Evolutionary conservation across 495 filamentous ascomycete genomes (phyloP), one percentile per base, ranked within the genome.

Genomic region (Acidiella bohemica): DNA sequence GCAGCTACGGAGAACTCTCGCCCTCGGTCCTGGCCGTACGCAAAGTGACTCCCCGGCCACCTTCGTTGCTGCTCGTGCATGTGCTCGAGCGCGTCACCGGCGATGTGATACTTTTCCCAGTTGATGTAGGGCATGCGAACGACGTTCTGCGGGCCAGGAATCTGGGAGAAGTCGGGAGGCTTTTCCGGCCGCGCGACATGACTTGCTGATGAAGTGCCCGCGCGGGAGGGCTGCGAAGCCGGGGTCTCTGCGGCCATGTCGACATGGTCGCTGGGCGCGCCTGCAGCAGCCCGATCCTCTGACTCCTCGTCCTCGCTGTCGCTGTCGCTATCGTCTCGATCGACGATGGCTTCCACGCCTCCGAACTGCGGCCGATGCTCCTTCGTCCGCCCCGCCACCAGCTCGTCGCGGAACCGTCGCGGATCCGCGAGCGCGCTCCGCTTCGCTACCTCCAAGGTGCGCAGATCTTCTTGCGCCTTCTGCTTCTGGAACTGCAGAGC

Each of bases 31-130:
- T 11, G 53, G 44, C 5, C 57, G 46, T 17, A 64, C 55, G 50
- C 33, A 10, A 37, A 23, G 14, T 44, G 22, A 14, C 27, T 33
- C 13, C 36, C 32, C 0, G 85, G 85, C 27, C 80, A 66, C 35
- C 60, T 59, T 21, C 72, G 49, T 59, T 92, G 83, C 59, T 90
- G 80, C 40, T 73, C 69, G 61, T 94, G 86, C 49, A 93, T 66
- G 58, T 77, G 79, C 55, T 93, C 83, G 31, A 94, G 61, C 9
- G 79, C 67, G 41, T 81, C 78, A 19, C 84, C 85, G 1, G 85
- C 75, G 13, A 93, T 66, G 42, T 78, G 79, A 56, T 94, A 94
- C 55, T 92, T 84, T 5, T 73, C 72, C 86, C 86, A 94, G 63
- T 92, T 92, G 43, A 94, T 72, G 2, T 82, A 77, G 18, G 86